Percentiles rank a stretch among this genome's conserved stretches.
phyloP scores from a whole-genome alignment of 2,329 filamentous ascomycete genomes.

The Colletotrichum graminicola region DNA sequence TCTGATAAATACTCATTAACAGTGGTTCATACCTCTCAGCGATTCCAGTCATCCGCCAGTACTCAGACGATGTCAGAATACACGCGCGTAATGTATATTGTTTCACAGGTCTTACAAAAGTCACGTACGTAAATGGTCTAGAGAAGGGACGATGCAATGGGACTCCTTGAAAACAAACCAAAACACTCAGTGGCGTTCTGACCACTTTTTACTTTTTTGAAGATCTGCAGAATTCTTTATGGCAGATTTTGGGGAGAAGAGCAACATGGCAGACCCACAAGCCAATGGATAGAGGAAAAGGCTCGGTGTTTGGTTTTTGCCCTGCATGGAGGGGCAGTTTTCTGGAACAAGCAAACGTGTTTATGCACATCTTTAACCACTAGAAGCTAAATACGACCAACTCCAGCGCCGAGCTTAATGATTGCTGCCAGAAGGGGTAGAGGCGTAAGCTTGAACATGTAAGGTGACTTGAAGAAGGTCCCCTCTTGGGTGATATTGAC shows the following conservation, averaged over 20 bases:
- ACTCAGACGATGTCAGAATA: neutral
- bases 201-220: neutral
- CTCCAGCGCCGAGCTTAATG: constrained; percentile 58
- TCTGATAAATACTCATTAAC: neutral
- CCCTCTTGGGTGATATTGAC: constrained; percentile 67
- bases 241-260: neutral
- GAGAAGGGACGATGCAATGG: too few relatives aligned
- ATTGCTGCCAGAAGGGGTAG: constrained; percentile 56
- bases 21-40: too few relatives aligned
- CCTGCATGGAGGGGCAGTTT: neutral
- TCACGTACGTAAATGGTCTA: too few relatives aligned
- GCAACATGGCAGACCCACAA: neutral
- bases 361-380: neutral
- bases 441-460: constrained; percentile 62
- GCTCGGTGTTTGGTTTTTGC: neutral
- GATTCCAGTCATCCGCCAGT: fast-evolving
- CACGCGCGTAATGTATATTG: neutral
- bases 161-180: neutral
- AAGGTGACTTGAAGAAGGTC: constrained; percentile 61
- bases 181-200: neutral
- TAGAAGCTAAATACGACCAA: constrained; percentile 55
- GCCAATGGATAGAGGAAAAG: neutral
- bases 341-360: neutral
- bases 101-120: neutral
- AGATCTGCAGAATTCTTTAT: neutral